A percentile compares a stretch with the other conserved stretches of the same genome.
These are phyloP conservation scores for Trypanosoma avium DNA, from an alignment of 208 protist species.

Conservation along the genomic window DNA sequence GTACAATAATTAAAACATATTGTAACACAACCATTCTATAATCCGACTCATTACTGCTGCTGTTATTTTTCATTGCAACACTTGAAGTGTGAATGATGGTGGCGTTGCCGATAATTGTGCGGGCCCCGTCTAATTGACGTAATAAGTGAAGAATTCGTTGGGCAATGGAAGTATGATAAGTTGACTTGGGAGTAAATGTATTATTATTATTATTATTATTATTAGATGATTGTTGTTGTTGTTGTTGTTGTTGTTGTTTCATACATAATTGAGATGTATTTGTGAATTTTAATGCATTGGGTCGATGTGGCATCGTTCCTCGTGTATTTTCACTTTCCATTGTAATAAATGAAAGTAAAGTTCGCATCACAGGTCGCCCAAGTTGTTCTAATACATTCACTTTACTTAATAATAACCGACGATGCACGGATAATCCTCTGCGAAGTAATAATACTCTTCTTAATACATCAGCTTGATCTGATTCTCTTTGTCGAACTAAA, in stretches of 20 bases:
- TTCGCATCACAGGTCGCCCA: conserved; percentile 31
- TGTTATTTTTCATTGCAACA: conserved; percentile 40
- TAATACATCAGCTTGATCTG: conserved; percentile 66
- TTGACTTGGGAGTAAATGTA: not conserved
- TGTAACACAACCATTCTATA: conserved; percentile 47
- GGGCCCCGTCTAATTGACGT: conserved; percentile 43
- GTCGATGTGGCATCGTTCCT: too few species aligned
- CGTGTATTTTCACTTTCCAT: not conserved
- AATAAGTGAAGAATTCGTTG: conserved; percentile 29
- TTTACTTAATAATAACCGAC: conserved; percentile 52
- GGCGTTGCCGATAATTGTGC: conserved; percentile 49
- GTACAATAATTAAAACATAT: conserved; percentile 41
- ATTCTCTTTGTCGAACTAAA: conserved; percentile 39
- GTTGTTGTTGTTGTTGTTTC: not conserved
- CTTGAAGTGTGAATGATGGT: conserved; percentile 68
- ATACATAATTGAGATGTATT: not conserved
- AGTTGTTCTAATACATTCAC: conserved; percentile 45
- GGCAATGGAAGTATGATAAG: conserved; percentile 12
- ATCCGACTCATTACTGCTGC: conserved; percentile 45
- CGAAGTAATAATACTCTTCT: conserved; percentile 60
- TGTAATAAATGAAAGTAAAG: conserved; percentile 36
- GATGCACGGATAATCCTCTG: conserved; percentile 43
- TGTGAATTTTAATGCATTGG: too few species aligned
- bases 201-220: not conserved
- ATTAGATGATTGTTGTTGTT: not conserved